Conservation (phyloP, 2,329 filamentous ascomycete genomes). For the Phyllosticta citriasiana region DNA sequence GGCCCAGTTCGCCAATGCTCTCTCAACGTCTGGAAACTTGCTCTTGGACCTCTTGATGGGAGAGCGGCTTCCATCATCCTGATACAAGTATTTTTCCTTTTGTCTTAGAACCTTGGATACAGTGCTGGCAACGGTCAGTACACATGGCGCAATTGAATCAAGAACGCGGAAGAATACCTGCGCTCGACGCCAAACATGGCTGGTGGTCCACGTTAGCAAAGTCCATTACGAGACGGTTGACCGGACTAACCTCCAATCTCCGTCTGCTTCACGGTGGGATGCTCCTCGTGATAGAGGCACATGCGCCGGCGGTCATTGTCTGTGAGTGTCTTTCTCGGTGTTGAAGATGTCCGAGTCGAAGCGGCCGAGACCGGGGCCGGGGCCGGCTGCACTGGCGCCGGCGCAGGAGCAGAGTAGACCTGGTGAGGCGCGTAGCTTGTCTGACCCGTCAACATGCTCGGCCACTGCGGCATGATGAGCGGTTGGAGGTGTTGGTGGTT, state of each 20-base stretch:
- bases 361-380: constrained; percentile 26
- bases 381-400: constrained; percentile 28
- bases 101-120: constrained; percentile 96
- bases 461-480: constrained; percentile 31
- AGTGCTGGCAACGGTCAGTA: constrained; percentile 51
- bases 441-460: constrained; percentile 33
- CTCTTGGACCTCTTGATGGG: constrained; percentile 75
- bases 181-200: constrained; percentile 90
- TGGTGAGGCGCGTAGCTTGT: constrained; percentile 28
- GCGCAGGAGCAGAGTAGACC: constrained; percentile 24
- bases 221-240: neutral
- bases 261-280: constrained; percentile 85
- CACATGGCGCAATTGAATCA: neutral
- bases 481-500: constrained; percentile 32
- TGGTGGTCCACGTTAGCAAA: constrained; percentile 30
- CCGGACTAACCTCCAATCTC: constrained; percentile 73
- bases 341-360: constrained; percentile 40
- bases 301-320: constrained; percentile 84
- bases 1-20: constrained; percentile 79
- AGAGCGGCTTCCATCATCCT: constrained; percentile 67
- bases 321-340: constrained; percentile 77
- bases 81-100: constrained; percentile 86
- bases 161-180: constrained; percentile 54
- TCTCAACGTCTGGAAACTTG: constrained; percentile 83
- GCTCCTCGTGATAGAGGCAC: constrained; percentile 87